Evolutionary conservation across 2,329 filamentous ascomycete species (phyloP).

Genomic region (Fusarium tupiense): DNA sequence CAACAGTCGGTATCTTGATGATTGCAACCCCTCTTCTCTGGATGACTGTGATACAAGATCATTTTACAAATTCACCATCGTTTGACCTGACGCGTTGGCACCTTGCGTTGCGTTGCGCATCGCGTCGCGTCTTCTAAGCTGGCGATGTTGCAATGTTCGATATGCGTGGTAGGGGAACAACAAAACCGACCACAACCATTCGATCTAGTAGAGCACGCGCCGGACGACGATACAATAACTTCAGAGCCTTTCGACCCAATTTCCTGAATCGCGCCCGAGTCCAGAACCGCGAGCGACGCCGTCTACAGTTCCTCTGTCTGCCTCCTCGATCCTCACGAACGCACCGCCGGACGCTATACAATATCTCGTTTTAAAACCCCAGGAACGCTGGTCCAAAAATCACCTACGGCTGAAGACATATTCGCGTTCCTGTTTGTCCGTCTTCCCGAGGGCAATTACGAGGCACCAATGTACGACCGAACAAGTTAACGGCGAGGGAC

Average conservation of each 20-base stretch:
- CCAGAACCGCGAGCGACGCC: neutral
- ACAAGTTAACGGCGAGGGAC: neutral
- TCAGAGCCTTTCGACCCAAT: rapidly evolving
- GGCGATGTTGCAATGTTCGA: neutral
- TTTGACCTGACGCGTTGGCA: neutral
- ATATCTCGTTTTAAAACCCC: neutral
- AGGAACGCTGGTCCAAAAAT: rapidly evolving
- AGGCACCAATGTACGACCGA: neutral
- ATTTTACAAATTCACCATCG: neutral
- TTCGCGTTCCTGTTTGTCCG: rapidly evolving
- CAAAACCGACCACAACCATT: neutral
- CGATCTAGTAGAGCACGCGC: neutral
- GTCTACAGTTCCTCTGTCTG: neutral
- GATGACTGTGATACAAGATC: too few species aligned
- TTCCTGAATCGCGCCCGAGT: neutral
- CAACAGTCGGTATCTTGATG: neutral
- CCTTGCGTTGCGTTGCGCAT: rapidly evolving
- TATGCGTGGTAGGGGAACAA: rapidly evolving
- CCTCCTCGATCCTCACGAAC: neutral
- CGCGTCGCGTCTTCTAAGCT: neutral
- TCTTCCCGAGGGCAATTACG: neutral
- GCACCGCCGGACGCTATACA: neutral
- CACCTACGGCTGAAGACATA: rapidly evolving
- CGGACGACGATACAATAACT: rapidly evolving
- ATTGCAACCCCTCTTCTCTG: too few species aligned